Evolutionary conservation across 768 basidiomycete species (phyloP).

Genomic region (Obba rivulosa): DNA sequence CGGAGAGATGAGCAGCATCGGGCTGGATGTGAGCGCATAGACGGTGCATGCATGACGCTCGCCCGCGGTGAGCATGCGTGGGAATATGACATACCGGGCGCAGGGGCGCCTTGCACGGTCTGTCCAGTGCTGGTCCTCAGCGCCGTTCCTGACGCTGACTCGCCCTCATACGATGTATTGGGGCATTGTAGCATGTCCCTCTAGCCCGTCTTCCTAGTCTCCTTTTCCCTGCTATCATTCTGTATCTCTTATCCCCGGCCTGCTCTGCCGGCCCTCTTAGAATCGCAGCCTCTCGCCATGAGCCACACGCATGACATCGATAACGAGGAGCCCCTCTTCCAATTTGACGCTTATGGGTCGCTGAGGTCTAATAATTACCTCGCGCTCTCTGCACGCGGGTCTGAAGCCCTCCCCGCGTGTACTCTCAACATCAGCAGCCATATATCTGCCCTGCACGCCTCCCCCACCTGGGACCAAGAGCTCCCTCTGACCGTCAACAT

Average conservation of each 20-base stretch:
- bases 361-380: constrained; percentile 15
- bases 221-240: constrained; percentile 4
- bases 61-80: no score
- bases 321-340: constrained; percentile 48
- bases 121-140: no score
- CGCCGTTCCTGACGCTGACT: no score
- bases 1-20: no score
- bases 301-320: constrained; percentile 39
- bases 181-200: background rate
- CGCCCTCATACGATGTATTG: no score
- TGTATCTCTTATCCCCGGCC: constrained; percentile 17
- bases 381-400: constrained; percentile 19
- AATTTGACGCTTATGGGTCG: constrained; percentile 43
- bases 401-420: constrained; percentile 6
- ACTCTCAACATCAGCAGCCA: background rate
- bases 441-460: constrained; percentile 7
- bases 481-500: constrained; percentile 8
- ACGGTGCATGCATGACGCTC: no score
- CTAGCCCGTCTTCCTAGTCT: constrained; percentile 6
- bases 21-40: no score
- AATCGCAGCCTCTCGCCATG: constrained; percentile 30
- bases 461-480: constrained; percentile 5
- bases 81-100: no score
- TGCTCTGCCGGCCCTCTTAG: constrained; percentile 10
- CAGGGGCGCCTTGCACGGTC: no score